phyloP scores from a whole-genome alignment of 148 eudicot genomes.

The Rheum nobile region DNA sequence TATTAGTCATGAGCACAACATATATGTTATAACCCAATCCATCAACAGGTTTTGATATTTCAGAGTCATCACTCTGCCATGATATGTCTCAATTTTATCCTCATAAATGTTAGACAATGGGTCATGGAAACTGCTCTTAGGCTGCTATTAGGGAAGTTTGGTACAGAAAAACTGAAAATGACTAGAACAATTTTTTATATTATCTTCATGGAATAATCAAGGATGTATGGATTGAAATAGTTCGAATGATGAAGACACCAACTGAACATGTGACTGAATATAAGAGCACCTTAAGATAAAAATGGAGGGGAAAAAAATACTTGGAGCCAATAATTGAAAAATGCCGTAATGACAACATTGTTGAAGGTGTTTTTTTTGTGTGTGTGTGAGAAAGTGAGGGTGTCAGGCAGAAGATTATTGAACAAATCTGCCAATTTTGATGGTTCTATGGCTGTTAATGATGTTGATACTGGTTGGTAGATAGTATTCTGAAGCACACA shows the following conservation, averaged over 20 bases:
- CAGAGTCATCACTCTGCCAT: background rate
- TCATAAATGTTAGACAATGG: background rate
- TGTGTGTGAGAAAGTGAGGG: too few relatives aligned
- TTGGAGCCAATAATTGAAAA: background rate
- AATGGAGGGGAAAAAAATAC: background rate
- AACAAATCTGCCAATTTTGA: background rate
- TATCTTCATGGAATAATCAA: background rate
- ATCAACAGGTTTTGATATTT: background rate
- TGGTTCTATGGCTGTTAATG: background rate
- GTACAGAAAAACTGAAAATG: background rate
- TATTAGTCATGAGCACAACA: too few relatives aligned
- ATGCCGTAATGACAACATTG: background rate
- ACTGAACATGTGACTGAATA: background rate
- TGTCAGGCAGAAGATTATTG: background rate
- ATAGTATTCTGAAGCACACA: background rate
- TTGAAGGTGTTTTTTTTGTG: background rate
- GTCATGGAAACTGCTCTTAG: too few relatives aligned
- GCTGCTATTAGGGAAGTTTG: background rate
- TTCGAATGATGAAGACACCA: background rate
- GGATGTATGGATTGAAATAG: background rate
- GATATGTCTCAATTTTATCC: background rate
- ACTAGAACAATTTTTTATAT: background rate
- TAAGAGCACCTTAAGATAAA: background rate
- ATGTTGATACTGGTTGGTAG: background rate
- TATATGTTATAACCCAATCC: background rate